Evolutionary conservation across 1,284 basidiomycete genomes (phyloP).

Genomic region (Exobasidium rhododendri): DNA sequence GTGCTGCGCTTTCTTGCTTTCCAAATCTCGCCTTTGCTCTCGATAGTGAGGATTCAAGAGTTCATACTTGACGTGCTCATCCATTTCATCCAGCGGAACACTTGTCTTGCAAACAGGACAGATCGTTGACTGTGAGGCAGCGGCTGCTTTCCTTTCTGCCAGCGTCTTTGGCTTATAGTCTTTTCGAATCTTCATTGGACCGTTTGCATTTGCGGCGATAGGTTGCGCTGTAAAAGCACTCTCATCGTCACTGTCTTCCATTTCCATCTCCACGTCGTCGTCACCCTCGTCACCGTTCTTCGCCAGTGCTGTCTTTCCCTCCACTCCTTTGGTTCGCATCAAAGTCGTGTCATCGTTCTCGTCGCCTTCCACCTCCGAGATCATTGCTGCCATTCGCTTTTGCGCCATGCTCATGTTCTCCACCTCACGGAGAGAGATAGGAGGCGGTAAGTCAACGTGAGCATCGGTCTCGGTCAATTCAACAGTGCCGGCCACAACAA

Average conservation of each 20-base stretch:
- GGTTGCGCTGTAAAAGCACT: conserved; percentile 57
- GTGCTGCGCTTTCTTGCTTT: conserved; percentile 48
- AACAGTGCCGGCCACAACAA: conserved; percentile 96
- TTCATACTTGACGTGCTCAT: conserved; percentile 98
- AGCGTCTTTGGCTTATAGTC: conserved; percentile 75
- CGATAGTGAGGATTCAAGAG: conserved; percentile 78
- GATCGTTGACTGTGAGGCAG: conserved; percentile 60
- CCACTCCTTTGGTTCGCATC: not conserved
- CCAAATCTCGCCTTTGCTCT: conserved; percentile 47
- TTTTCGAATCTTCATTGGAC: conserved; percentile 68
- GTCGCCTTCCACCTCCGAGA: conserved; percentile 77
- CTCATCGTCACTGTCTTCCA: conserved; percentile 59
- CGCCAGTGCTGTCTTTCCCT: not conserved
- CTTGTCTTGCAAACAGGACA: conserved; percentile 92
- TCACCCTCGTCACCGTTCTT: conserved; percentile 59
- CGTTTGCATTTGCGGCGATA: conserved; percentile 7
- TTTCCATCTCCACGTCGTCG: conserved; percentile 58
- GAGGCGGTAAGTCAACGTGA: conserved; percentile 80
- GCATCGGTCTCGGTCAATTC: conserved; percentile 89
- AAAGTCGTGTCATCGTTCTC: conserved; percentile 59
- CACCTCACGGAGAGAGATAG: conserved; percentile 89
- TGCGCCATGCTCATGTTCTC: conserved; percentile 95
- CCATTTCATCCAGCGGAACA: conserved; percentile 87
- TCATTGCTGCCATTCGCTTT: conserved; percentile 96
- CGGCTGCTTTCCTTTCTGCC: conserved; percentile 23